Base-by-base conservation (phyloP, 2,329 filamentous ascomycete genomes). In the Xenosphaeropsis pyriputrescens region DNA sequence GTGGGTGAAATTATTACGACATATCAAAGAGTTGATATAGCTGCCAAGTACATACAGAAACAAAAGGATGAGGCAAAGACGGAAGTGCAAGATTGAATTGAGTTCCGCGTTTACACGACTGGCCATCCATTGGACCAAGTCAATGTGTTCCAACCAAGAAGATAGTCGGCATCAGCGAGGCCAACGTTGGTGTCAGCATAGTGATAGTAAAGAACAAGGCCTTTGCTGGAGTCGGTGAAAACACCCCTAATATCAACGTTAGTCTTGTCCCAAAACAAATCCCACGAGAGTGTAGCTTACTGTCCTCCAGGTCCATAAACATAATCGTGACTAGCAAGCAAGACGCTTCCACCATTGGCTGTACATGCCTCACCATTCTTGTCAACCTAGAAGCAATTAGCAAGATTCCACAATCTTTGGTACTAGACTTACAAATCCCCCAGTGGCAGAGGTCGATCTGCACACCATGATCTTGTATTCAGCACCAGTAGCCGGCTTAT, bases 391-490 rank as follows among this genome's bases (percentile, higher is more conserved):
- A 13, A 15, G 8, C 9, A 15, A 18, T 38, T 17, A 38, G 16
- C 16, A 15, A 34, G 14, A 11, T 38, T 34, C 8, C 8, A 14
- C 36, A 15, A 26, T 14, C 17, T 13, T 6, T 26, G 34, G 13
- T 33, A 36, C 13, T 11, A 36, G 9, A 42, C 40, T 39, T 35
- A 68, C 70, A 47, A 74, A 83, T 1, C 59, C 59, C 0, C 72
- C 63, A 1, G 60, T 70, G 4, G 66, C 62, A 6, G 56, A 61
- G 1, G 54, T 60, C 4, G 68, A 72, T n/a, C 74, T 59, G 57
- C 77, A 81, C 18, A 78, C 73, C 48, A 67, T 68, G 51, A 81
- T 75, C 51, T 69, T 70, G 54, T 82, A 82, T 55, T 80, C 77
- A n/a, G 59, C 57, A 4, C 75, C 76, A 0, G 60, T 35, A 0